Evolutionary conservation across 768 basidiomycete species (phyloP), one percentile per base, ranked within the genome.

Genomic region (Lentinula aciculospora): DNA sequence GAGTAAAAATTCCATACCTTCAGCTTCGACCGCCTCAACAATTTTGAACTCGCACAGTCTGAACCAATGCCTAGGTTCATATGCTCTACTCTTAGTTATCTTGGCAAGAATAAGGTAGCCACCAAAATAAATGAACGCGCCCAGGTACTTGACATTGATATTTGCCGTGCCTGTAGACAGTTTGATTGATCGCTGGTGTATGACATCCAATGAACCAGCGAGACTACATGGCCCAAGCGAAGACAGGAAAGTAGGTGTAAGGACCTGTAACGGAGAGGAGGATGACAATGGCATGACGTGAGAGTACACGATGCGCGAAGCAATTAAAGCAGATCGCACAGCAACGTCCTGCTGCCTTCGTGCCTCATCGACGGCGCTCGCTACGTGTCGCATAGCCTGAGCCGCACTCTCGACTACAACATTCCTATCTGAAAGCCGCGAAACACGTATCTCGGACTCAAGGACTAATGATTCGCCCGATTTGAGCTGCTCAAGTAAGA

Each of bases 51-150:
- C 82, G 45, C 79, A 77, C 21, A 97, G 72, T 39, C 84, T 81
- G 65, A 98, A 88, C 89, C 94, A 98, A 67, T 96, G 89, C 60
- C 79, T 82, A 17, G 93, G 85, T 65, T 95, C 92, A 66, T 97
- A 99, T 32, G 76, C 76, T 68, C 79, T 90, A 58, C 82, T 79
- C 72, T 92, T 94, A 63, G 80, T 75, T 39, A 94, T 87, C 73
- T 96, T 98, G 62, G 85, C 92, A 45, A 99, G 74, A 21, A 97
- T 78, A 37, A 98, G 71, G 68, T 93, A 98, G 10, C 90, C 93
- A 10, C 89, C 86, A 34, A 79, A 73, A 65, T 94, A 99, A 44
- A 99, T 74, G 70, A 99, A 96, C 17, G 88, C 89, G 29, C 91
- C 94, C 25, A 92, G 79, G 69, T 97, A 98, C 71, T 91, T 92